Evolutionary conservation across 129 eudicot genomes (phyloP), one percentile per base, ranked within the genome.

Genomic region (Apium graveolens): DNA sequence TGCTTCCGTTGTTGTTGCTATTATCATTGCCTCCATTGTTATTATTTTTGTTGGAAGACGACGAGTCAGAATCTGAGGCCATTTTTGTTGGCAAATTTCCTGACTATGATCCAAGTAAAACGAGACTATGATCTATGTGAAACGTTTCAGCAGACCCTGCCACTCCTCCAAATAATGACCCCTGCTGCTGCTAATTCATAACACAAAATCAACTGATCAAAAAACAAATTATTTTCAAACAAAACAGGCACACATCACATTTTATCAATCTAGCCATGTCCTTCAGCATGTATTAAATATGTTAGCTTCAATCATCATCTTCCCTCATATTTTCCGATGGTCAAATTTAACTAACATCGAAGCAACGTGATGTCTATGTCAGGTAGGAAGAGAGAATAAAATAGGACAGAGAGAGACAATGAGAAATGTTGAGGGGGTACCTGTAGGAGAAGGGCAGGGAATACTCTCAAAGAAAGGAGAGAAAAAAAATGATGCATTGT

Each of bases 401-500:
- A 43, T 26, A 43, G 42, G 41, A 11, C 9, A 48, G 32, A 81
- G 21, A 63, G 29, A 66, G 74, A 76, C 55, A 27, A 74, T 7
- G 38, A 37, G 32, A 73, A 51, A 72, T 53, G 1, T 34, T 66
- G 44, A 81, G 78, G 60, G 62, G 80, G 70, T 70, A 81, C 93
- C 87, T 78, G 62, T 80, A 77, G 90, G 91, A 85, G 90, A 86
- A 91, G 91, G 91, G 89, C 88, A 82, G 85, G 85, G 85, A 76
- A 53, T 81, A 79, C 84, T 84, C 76, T 80, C 79, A 83, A 76
- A 82, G 80, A 72, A 74, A 78, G 72, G 60, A 74, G 57, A 76
- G 53, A 76, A 35, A 75, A 83, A 80, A 82, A 41, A 76, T 73
- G 77, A 78, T 84, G 87, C 87, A 84, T 88, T 73, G 79, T 74